Percentiles rank a stretch among this genome's conserved stretches.
phyloP scores from a whole-genome alignment of 2,329 filamentous ascomycete species.

The Verticillium albo-atrum region DNA sequence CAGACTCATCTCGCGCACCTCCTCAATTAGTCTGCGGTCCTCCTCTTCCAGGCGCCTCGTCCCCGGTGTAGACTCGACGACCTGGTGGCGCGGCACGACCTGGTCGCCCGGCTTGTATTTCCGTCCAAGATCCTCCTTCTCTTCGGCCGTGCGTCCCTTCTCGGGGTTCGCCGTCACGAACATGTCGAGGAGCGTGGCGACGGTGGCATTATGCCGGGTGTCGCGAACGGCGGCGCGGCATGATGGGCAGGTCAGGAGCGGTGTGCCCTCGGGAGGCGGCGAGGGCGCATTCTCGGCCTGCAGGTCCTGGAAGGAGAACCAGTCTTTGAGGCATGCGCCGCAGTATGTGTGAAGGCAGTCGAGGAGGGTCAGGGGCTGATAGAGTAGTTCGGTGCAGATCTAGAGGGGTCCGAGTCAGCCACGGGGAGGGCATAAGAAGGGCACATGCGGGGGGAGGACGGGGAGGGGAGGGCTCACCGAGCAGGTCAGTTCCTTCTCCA shows the following conservation, averaged over 20 bases:
- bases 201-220: slow-evolving; percentile 84
- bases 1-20: slow-evolving; percentile 70
- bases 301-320: slow-evolving; percentile 79
- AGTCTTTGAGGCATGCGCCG: slow-evolving; percentile 90
- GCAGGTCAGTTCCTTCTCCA: slow-evolving; percentile 93
- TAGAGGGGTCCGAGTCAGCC: slow-evolving; percentile 28
- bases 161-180: slow-evolving; percentile 76
- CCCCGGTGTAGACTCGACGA: slow-evolving; percentile 44
- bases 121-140: slow-evolving; percentile 70
- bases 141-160: slow-evolving; percentile 62
- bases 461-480: slow-evolving; percentile 60
- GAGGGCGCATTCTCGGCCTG: slow-evolving; percentile 47
- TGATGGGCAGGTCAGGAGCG: slow-evolving; percentile 81
- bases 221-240: slow-evolving; percentile 84
- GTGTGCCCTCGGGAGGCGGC: slow-evolving; percentile 41
- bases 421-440: not conserved
- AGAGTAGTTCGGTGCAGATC: slow-evolving; percentile 96
- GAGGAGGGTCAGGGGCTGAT: slow-evolving; percentile 84
- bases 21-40: slow-evolving; percentile 65
- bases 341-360: slow-evolving; percentile 96
- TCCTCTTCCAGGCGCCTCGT: slow-evolving; percentile 56
- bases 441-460: slow-evolving; percentile 16
- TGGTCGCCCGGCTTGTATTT: slow-evolving; percentile 80
- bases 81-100: slow-evolving; percentile 62
- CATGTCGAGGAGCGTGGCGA: slow-evolving; percentile 87